Evolutionary conservation across 2,329 filamentous ascomycete species (phyloP), one percentile per base, ranked within the genome.

Genomic region (Verticillium albo-atrum): DNA sequence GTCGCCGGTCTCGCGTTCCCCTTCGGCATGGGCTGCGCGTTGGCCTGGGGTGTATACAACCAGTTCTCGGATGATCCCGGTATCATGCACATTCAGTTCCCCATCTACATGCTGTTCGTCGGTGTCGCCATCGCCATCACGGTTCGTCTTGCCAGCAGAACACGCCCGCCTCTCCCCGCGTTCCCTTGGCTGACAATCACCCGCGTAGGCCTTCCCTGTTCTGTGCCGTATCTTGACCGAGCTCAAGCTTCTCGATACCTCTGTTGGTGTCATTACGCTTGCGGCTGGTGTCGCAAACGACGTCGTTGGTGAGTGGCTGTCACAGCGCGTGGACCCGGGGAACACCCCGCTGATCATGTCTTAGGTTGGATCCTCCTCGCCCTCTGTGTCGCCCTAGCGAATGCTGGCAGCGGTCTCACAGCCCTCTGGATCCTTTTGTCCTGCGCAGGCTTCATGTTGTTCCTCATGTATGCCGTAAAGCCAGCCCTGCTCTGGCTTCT

Each of bases 101-200:
- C 79, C 55, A 76, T 80, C 12, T 85, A 92, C 56, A 79, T 79
- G 61, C 75, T 83, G 37, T 98, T 98, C 71, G 90, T 97, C 64
- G 94, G 93, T 73, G 93, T 96, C 56, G 94, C 94, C 1, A 88
- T 97, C 73, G 90, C 92, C 28, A 98, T 97, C 67, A 97, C 94
- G 28, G 28, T 54, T 23, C 17, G 17, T 56, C 25, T n/a, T 14
- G 27, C 26, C 28, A 10, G 12, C 35, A n/a, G 10, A 4, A 42
- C 27, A 3, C 32, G 15, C n/a, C 14, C 7, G 10, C 27, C 35
- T 17, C 17, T 37, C 17, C 5, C 15, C 37, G 6, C 7, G 20
- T 4, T 17, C 30, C 17, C 3, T 20, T 70, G 65, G 91, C 35
- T 50, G 35, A 50, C 55, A 6, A 17, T n/a, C 10, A 20, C 3